A percentile compares a stretch with the other conserved stretches of the same genome.
Evolutionary conservation across 495 filamentous ascomycete species (phyloP).

Genomic region (Neurospora intermedia): DNA sequence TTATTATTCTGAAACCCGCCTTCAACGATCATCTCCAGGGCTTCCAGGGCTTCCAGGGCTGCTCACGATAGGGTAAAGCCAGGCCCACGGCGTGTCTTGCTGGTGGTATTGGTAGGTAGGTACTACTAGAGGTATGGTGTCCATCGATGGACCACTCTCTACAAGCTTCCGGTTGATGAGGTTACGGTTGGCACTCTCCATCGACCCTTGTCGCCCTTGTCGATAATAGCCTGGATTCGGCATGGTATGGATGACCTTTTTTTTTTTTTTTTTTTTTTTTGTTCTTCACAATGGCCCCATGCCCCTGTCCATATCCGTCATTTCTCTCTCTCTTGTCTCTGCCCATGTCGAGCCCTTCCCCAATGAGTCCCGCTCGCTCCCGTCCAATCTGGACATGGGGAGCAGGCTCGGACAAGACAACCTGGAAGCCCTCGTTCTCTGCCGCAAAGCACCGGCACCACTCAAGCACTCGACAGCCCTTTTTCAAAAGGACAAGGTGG

Average conservation of each 20-base stretch:
- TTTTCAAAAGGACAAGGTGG: neutral
- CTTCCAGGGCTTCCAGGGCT: neutral
- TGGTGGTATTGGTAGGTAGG: neutral
- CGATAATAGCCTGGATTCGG: neutral
- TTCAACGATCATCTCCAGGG: neutral
- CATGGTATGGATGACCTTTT: slow-evolving; percentile 1
- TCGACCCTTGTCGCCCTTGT: slow-evolving; percentile 3
- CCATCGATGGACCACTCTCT: neutral
- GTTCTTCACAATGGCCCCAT: neutral
- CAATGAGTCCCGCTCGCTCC: neutral
- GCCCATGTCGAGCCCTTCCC: neutral
- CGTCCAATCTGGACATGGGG: neutral
- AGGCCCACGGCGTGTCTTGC: neutral
- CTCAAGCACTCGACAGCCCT: neutral
- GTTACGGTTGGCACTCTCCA: neutral
- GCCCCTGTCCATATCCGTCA: slow-evolving; percentile 4
- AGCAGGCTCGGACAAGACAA: neutral
- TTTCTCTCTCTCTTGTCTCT: neutral
- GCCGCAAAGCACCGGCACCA: neutral
- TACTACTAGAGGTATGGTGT: neutral
- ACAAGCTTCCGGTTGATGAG: neutral
- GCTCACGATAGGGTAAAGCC: neutral
- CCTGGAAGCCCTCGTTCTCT: neutral
- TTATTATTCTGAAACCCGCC: neutral
- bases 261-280: too few relatives aligned